Percentiles rank a stretch among this genome's conserved stretches.
Conservation (phyloP, 1,284 basidiomycete species). For the Neolentinus lepideus region DNA sequence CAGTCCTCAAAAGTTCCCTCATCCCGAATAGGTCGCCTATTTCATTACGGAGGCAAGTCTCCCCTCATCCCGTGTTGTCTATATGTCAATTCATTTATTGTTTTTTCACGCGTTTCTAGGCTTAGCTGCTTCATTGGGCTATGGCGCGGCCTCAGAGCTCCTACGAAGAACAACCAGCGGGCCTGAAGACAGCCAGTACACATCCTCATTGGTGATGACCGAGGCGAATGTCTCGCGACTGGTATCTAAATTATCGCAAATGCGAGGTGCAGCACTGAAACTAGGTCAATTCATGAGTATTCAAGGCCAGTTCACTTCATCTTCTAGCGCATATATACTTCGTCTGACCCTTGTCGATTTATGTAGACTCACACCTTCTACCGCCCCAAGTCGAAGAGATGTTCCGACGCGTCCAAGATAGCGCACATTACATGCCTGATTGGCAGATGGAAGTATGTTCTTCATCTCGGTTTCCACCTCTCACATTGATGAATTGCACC, state of each 20-base stretch:
- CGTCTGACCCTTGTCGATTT: background rate
- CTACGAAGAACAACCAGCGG: slow-evolving; percentile 22
- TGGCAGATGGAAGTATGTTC: slow-evolving; percentile 86
- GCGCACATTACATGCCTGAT: slow-evolving; percentile 97
- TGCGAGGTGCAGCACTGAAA: slow-evolving; percentile 96
- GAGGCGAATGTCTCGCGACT: slow-evolving; percentile 87
- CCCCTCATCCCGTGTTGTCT: background rate
- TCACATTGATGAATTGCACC: background rate
- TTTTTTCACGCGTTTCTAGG: slow-evolving; percentile 29
- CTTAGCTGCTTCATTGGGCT: slow-evolving; percentile 64
- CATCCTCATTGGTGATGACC: slow-evolving; percentile 70
- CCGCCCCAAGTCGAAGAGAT: slow-evolving; percentile 88
- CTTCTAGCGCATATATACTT: background rate
- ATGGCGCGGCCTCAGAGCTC: slow-evolving; percentile 56
- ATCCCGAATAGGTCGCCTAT: slow-evolving; percentile 78
- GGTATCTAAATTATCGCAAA: slow-evolving; percentile 87
- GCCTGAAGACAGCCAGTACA: slow-evolving; percentile 12
- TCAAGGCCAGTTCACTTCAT: slow-evolving; percentile 55
- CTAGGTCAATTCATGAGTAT: slow-evolving; percentile 97
- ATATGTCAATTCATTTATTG: background rate
- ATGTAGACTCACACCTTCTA: slow-evolving; percentile 72
- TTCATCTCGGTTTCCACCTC: slow-evolving; percentile 2
- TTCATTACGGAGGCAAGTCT: slow-evolving; percentile 84
- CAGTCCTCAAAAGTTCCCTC: slow-evolving; percentile 83
- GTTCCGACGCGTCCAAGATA: slow-evolving; percentile 87